Conservation (phyloP, 2,329 filamentous ascomycete species). For the Exserohilum rostratum region DNA sequence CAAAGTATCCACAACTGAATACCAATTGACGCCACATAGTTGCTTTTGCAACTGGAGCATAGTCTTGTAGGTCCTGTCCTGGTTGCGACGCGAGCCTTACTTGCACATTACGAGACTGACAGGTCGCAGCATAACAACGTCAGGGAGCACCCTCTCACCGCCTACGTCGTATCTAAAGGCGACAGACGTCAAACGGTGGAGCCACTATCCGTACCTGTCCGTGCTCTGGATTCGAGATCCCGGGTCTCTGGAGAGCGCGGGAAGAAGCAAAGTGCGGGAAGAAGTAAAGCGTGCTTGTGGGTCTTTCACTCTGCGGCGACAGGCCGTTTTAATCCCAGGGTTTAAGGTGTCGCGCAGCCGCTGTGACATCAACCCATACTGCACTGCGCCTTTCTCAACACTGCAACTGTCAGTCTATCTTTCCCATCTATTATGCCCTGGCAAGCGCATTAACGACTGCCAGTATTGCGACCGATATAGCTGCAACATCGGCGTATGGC, state of each 20-base stretch:
- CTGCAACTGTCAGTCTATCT: too few species aligned
- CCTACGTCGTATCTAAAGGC: slow-evolving; percentile 39
- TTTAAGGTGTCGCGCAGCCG: slow-evolving; percentile 43
- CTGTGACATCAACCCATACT: slow-evolving; percentile 28
- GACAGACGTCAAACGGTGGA: slow-evolving; percentile 32
- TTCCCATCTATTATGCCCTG: too few species aligned
- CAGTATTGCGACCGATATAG: slow-evolving; percentile 20
- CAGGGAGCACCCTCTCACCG: slow-evolving; percentile 31
- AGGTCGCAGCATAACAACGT: slow-evolving; percentile 38
- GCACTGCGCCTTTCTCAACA: slow-evolving; percentile 14
- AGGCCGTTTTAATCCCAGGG: slow-evolving; percentile 39
- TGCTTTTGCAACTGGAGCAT: slow-evolving; percentile 43
- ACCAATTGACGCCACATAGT: slow-evolving; percentile 42
- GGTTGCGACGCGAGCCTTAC: slow-evolving; percentile 38
- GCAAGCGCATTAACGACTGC: slow-evolving; percentile 18
- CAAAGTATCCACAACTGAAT: slow-evolving; percentile 43
- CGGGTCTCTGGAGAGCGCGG: slow-evolving; percentile 46
- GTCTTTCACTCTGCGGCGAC: slow-evolving; percentile 34
- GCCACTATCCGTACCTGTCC: slow-evolving; percentile 37
- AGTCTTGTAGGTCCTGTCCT: slow-evolving; percentile 46
- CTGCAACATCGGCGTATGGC: slow-evolving; percentile 23
- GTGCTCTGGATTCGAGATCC: slow-evolving; percentile 40
- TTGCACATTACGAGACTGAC: slow-evolving; percentile 41
- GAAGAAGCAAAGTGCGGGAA: slow-evolving; percentile 48
- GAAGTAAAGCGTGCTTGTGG: slow-evolving; percentile 45